A percentile compares a stretch with the other conserved stretches of the same genome.
These are phyloP conservation scores for Vigna angularis DNA, from an alignment of 306 rosid genomes.

Conservation along the genomic window DNA sequence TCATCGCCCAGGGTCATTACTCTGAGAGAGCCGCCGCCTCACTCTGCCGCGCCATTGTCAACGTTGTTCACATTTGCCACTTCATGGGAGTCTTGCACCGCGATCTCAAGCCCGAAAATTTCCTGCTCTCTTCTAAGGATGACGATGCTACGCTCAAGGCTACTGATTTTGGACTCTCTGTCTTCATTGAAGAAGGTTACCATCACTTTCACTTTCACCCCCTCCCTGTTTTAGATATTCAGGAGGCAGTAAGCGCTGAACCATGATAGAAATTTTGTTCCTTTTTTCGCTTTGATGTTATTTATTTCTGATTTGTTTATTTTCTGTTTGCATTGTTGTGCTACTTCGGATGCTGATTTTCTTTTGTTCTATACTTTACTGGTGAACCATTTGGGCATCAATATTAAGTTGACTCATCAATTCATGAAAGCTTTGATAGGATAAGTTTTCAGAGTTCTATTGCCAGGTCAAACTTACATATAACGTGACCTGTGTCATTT, in stretches of 20 bases:
- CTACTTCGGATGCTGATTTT: neutral
- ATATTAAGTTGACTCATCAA: neutral
- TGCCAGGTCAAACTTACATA: conserved; percentile 11
- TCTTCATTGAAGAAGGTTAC: conserved; percentile 85
- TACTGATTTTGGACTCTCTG: conserved; percentile 93
- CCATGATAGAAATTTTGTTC: too few species aligned
- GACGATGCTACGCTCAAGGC: conserved; percentile 75
- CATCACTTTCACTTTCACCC: neutral
- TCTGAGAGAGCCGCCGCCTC: conserved; percentile 86
- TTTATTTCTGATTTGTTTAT: conserved; percentile 4
- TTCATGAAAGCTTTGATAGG: conserved; percentile 5
- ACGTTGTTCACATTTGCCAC: conserved; percentile 86
- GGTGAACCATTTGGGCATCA: neutral
- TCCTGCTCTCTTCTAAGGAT: conserved; percentile 78
- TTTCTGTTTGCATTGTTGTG: neutral
- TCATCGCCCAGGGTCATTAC: conserved; percentile 82
- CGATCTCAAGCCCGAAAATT: conserved; percentile 94
- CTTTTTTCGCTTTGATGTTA: too few species aligned
- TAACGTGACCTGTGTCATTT: neutral
- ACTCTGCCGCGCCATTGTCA: conserved; percentile 70
- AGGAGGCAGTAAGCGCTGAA: neutral
- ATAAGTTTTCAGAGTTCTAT: neutral
- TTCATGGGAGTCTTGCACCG: conserved; percentile 95
- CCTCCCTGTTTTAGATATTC: neutral
- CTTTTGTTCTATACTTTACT: neutral